phyloP scores from a whole-genome alignment of 441 rosid genomes.

The Capsella rubella region DNA sequence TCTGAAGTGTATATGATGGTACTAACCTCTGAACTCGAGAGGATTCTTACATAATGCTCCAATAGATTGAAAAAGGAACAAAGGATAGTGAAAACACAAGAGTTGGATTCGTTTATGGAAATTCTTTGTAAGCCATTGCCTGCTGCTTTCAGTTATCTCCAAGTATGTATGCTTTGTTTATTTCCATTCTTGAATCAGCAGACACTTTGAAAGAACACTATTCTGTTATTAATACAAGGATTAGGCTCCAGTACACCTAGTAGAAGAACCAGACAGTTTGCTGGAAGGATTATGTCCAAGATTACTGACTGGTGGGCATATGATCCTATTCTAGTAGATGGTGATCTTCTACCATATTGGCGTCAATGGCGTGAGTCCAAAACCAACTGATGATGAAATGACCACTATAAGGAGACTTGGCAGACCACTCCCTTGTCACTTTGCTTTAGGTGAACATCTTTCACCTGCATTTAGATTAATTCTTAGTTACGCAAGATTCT shows the following conservation, averaged over 20 bases:
- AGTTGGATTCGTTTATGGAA: too few relatives aligned
- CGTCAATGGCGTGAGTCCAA: conserved; percentile 65
- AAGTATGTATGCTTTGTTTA: too few relatives aligned
- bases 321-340: conserved; percentile 93
- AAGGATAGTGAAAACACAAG: too few relatives aligned
- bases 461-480: conserved; percentile 17
- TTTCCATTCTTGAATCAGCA: too few relatives aligned
- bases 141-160: too few relatives aligned
- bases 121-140: too few relatives aligned
- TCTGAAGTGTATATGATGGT: too few relatives aligned
- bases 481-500: conserved; percentile 9
- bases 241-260: conserved; percentile 50
- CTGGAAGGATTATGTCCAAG: conserved; percentile 95
- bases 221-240: too few relatives aligned
- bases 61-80: too few relatives aligned
- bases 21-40: too few relatives aligned
- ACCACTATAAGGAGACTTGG: conserved; percentile 90
- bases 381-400: conserved; percentile 93
- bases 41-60: too few relatives aligned
- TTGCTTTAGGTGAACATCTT: conserved; percentile 69
- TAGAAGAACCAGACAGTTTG: conserved; percentile 79
- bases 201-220: too few relatives aligned
- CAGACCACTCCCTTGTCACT: conserved; percentile 92
- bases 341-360: conserved; percentile 85
- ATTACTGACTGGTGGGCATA: conserved; percentile 97